These are phyloP conservation scores for Geotrichum klebahnii DNA, from an alignment of 1,139 yeast species.

Conservation along the genomic window DNA sequence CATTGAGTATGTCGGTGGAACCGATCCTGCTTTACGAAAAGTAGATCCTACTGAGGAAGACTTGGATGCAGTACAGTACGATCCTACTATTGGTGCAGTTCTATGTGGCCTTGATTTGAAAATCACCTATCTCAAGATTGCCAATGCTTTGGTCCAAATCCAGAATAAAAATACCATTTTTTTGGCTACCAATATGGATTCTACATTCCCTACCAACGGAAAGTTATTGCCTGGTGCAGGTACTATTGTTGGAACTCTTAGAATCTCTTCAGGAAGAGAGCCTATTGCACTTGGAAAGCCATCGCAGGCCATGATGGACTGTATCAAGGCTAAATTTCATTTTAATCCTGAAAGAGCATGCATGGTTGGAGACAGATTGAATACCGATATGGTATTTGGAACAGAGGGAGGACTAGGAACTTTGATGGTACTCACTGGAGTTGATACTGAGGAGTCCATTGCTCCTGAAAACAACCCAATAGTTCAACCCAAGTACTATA, in stretches of 20 bases:
- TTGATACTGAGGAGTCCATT: conserved; percentile 67
- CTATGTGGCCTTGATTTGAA: conserved; percentile 79
- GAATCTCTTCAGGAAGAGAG: conserved; percentile 68
- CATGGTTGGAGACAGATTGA: conserved; percentile 93
- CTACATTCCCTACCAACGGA: conserved; percentile 89
- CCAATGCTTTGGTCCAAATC: conserved; percentile 77
- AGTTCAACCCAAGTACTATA: conserved; percentile 63
- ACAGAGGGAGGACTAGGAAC: conserved; percentile 79
- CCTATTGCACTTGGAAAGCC: conserved; percentile 92
- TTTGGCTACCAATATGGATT: conserved; percentile 92
- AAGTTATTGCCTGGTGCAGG: conserved; percentile 92
- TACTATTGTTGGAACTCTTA: conserved; percentile 76
- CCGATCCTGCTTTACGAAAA: conserved; percentile 42
- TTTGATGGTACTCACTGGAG: conserved; percentile 82
- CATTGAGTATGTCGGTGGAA: conserved; percentile 68
- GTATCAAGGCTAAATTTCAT: conserved; percentile 67
- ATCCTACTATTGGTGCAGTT: conserved; percentile 77
- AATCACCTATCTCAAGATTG: conserved; percentile 74
- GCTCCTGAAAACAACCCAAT: conserved; percentile 40
- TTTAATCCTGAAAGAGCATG: conserved; percentile 62
- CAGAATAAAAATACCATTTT: conserved; percentile 65
- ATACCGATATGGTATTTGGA: conserved; percentile 93
- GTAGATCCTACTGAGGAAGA: conserved; percentile 35
- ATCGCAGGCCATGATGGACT: conserved; percentile 81
- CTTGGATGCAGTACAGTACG: conserved; percentile 45